phyloP scores from a whole-genome alignment of 2,329 filamentous ascomycete genomes.

The Epichloe aotearoae region DNA sequence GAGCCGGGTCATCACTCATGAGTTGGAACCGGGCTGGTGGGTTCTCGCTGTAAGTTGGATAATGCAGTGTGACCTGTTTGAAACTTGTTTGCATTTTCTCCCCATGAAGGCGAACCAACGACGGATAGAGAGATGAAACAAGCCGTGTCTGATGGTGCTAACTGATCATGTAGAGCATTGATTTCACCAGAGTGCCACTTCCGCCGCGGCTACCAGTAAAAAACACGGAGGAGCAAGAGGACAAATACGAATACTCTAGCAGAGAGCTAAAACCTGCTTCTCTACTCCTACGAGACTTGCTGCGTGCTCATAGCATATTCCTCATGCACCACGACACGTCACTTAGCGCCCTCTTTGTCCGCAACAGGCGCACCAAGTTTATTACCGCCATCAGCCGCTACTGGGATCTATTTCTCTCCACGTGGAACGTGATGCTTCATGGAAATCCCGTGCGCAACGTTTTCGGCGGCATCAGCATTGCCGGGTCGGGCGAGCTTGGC shows the following conservation, averaged over 20 bases:
- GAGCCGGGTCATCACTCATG: slow-evolving; percentile 68
- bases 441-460: slow-evolving; percentile 74
- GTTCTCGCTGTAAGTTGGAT: slow-evolving; percentile 60
- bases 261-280: slow-evolving; percentile 76
- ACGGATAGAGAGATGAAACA: neutral
- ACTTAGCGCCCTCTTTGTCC: slow-evolving; percentile 54
- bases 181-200: slow-evolving; percentile 60
- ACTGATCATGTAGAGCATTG: slow-evolving; percentile 37
- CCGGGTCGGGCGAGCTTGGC: slow-evolving; percentile 80
- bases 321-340: slow-evolving; percentile 75
- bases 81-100: neutral
- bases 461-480: slow-evolving; percentile 74
- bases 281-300: slow-evolving; percentile 66
- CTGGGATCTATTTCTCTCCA: slow-evolving; percentile 58
- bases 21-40: slow-evolving; percentile 92
- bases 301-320: slow-evolving; percentile 73
- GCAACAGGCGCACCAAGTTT: slow-evolving; percentile 54
- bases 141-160: neutral
- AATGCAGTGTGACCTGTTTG: neutral
- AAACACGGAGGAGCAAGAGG: slow-evolving; percentile 25
- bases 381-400: slow-evolving; percentile 61
- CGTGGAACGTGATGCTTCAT: slow-evolving; percentile 83
- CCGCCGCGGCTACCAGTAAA: slow-evolving; percentile 37
- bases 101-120: too few relatives aligned
- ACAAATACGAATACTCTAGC: slow-evolving; percentile 65